Base-by-base conservation (phyloP, 2,329 filamentous ascomycete genomes). In the Cladosporium phlei region DNA sequence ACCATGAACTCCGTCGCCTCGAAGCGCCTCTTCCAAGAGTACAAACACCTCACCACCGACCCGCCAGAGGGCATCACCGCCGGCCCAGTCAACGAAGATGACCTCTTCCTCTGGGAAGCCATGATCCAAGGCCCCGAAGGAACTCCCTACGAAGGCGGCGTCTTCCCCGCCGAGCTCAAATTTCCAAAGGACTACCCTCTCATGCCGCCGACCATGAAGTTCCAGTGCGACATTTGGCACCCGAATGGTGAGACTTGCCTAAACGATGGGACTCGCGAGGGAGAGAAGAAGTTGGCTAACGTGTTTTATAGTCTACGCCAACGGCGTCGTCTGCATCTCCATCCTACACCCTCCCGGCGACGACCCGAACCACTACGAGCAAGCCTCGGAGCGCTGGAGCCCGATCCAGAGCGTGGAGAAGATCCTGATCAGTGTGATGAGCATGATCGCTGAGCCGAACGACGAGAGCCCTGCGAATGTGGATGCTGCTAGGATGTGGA, bases 181-280 rank as follows among this genome's bases (percentile, higher is more conserved):
- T 98, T 98, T 62, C 91, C 93, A 5, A 87, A 86, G 64, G 93
- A 98, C 68, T 98, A 98, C 63, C 93, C 93, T n/a, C 79, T 97
- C 5, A 86, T 90, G 57, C 93, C 93, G 52, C 93, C 93, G 7
- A 89, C 86, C 30, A 97, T 98, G 91, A 88, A 86, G 67, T 98
- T 98, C 68, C 74, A 94, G 43, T 87, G 87, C 45, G 88, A 94
- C 61, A 83, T 98, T 56, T 97, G 90, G 82, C 93, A 98, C 73
- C 93, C 93, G 0, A 98, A 98, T 66, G 88, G 90, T 95, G 68
- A 29, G 73, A 11, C 14, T 12, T 11, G 16, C 22, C 4, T 10
- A 14, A 6, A 27, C 5, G 4, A 9, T 9, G 1, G 4, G 16
- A 28, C 8, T 3, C 6, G 4, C 5, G 5, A 10, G 16, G 12